These are phyloP conservation scores for Sarocladium strictum DNA, from an alignment of 2,329 filamentous ascomycete genomes.

Conservation along the genomic window DNA sequence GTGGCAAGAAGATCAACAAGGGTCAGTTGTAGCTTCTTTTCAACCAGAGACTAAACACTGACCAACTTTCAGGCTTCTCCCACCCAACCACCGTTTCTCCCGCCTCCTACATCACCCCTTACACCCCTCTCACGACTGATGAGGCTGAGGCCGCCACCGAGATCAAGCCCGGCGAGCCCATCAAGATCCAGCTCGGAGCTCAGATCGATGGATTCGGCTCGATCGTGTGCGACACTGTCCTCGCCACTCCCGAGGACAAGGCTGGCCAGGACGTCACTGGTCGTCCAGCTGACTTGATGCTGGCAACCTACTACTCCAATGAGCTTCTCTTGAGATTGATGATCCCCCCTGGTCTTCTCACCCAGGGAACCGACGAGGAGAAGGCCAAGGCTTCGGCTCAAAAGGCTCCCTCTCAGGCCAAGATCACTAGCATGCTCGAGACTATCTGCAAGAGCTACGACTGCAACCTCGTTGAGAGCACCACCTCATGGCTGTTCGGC, in stretches of 20 bases:
- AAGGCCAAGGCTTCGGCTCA: conserved; percentile 82
- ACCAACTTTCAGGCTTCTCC: conserved; percentile 60
- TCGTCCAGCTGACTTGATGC: conserved; percentile 76
- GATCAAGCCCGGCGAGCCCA: conserved; percentile 77
- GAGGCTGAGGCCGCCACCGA: conserved; percentile 73
- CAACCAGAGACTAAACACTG: background rate
- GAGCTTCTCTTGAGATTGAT: conserved; percentile 89
- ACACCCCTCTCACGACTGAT: conserved; percentile 87
- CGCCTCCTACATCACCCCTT: conserved; percentile 89
- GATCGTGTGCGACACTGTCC: conserved; percentile 89
- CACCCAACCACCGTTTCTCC: conserved; percentile 96
- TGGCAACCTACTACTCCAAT: conserved; percentile 92
- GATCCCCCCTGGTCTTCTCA: conserved; percentile 81
- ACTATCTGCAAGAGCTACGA: conserved; percentile 89
- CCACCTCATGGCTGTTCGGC: conserved; percentile 93
- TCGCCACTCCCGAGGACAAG: conserved; percentile 55
- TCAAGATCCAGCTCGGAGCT: conserved; percentile 98
- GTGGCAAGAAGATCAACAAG: conserved; percentile 95
- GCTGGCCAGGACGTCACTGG: conserved; percentile 62
- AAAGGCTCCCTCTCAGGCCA: conserved; percentile 77
- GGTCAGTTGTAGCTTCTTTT: conserved; percentile 45
- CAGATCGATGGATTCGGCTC: conserved; percentile 97
- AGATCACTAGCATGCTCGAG: conserved; percentile 83
- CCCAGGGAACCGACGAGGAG: conserved; percentile 83
- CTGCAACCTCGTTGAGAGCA: conserved; percentile 93